A percentile compares a stretch with the other conserved stretches of the same genome.
phyloP scores from a whole-genome alignment of 139 green algal species.

The Deuterostichococcus epilithicus region DNA sequence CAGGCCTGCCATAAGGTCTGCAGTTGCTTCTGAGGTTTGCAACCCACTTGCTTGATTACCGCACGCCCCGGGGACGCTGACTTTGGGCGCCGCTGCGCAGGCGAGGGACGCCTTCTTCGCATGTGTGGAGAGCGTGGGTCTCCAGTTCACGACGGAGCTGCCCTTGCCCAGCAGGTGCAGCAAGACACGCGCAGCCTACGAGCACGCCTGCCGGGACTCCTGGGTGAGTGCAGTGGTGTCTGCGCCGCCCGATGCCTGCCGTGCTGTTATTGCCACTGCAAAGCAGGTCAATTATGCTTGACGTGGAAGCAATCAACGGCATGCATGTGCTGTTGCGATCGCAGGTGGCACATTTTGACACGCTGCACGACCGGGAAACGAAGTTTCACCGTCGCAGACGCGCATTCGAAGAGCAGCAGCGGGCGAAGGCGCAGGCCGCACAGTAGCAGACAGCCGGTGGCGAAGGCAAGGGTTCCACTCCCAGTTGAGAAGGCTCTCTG shows the following conservation, averaged over 20 bases:
- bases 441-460: background rate
- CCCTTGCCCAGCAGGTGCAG: slow-evolving; percentile 42
- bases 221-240: slow-evolving; percentile 47
- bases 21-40: too few relatives aligned
- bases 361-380: slow-evolving; percentile 47
- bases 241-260: too few relatives aligned
- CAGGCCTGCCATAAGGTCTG: background rate
- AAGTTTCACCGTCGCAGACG: slow-evolving; percentile 36
- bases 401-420: slow-evolving; percentile 38
- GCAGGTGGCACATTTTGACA: slow-evolving; percentile 76
- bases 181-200: slow-evolving; percentile 44
- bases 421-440: background rate
- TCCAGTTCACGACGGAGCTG: slow-evolving; percentile 9
- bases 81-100: too few relatives aligned
- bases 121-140: background rate
- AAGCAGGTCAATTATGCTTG: background rate
- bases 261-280: background rate
- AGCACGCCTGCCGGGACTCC: slow-evolving; percentile 50
- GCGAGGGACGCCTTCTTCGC: background rate
- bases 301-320: background rate
- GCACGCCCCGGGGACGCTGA: too few relatives aligned
- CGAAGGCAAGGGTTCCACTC: slow-evolving; percentile 33
- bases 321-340: background rate
- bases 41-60: too few relatives aligned
- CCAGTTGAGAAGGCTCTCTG: slow-evolving; percentile 38